Percentiles rank a stretch among this genome's conserved stretches.
Conservation (phyloP, 176 grass and related monocot genomes). For the Bonia amplexicaulis region DNA sequence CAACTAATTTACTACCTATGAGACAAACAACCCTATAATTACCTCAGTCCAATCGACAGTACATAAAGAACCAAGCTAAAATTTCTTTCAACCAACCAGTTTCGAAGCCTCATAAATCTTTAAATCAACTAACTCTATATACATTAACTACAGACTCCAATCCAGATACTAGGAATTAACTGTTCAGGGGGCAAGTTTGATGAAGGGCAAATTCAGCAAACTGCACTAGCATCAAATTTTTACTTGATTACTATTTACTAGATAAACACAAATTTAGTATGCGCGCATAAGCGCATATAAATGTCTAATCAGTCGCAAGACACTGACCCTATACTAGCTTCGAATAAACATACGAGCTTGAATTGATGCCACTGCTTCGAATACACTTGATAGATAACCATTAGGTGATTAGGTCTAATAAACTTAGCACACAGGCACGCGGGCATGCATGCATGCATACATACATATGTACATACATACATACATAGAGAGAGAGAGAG, state of each 20-base stretch:
- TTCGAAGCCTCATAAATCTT: neutral
- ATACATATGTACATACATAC: too few relatives aligned
- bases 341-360: neutral
- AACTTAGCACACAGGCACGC: neutral
- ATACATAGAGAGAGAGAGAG: too few relatives aligned
- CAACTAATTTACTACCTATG: neutral
- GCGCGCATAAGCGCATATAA: neutral
- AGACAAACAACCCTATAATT: neutral
- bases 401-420: neutral
- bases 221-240: neutral
- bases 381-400: neutral
- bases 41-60: neutral
- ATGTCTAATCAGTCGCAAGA: neutral
- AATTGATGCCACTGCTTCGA: too few relatives aligned
- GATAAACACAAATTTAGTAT: neutral
- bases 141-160: neutral
- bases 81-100: neutral
- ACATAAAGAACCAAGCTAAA: neutral
- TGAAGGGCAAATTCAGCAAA: neutral
- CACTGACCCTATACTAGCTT: neutral
- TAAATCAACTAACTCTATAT: neutral
- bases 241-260: neutral
- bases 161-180: neutral
- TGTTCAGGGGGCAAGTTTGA: neutral
- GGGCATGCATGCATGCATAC: neutral